A percentile compares a stretch with the other conserved stretches of the same genome.
Conservation (phyloP, 2,329 filamentous ascomycete species). For the Trichoderma sp. region DNA sequence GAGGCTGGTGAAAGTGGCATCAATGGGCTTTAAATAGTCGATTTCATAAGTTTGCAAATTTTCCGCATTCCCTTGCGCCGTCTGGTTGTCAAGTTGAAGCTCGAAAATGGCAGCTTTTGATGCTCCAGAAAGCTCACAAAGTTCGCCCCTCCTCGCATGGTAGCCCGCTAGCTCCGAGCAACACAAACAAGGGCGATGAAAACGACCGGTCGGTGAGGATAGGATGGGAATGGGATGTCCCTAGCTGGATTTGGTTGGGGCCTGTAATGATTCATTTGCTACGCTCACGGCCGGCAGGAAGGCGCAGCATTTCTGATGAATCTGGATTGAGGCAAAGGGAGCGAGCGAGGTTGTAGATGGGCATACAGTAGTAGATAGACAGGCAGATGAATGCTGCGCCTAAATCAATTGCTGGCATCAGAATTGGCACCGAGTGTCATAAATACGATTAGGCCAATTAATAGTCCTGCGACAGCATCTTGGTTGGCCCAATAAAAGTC, state of each 20-base stretch:
- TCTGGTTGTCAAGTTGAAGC: slow-evolving; percentile 30
- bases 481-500: background rate
- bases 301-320: background rate
- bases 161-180: slow-evolving; percentile 27
- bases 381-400: background rate
- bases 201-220: slow-evolving; percentile 21
- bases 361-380: no score
- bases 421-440: background rate
- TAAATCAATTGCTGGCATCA: background rate
- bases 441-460: background rate
- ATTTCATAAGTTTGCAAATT: slow-evolving; percentile 25
- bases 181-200: slow-evolving; percentile 17
- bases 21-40: slow-evolving; percentile 24
- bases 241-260: background rate
- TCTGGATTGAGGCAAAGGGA: slow-evolving; percentile 9
- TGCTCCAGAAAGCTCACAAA: slow-evolving; percentile 22
- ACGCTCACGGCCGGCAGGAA: slow-evolving; percentile 8
- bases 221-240: slow-evolving; percentile 11
- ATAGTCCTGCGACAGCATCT: background rate
- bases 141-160: slow-evolving; percentile 29
- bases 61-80: slow-evolving; percentile 29
- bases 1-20: slow-evolving; percentile 22
- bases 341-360: background rate
- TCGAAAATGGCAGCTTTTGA: slow-evolving; percentile 2
- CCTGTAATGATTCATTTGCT: slow-evolving; percentile 13